Evolutionary conservation across 495 filamentous ascomycete genomes (phyloP).

Genomic region (Stereocaulon alpinum): DNA sequence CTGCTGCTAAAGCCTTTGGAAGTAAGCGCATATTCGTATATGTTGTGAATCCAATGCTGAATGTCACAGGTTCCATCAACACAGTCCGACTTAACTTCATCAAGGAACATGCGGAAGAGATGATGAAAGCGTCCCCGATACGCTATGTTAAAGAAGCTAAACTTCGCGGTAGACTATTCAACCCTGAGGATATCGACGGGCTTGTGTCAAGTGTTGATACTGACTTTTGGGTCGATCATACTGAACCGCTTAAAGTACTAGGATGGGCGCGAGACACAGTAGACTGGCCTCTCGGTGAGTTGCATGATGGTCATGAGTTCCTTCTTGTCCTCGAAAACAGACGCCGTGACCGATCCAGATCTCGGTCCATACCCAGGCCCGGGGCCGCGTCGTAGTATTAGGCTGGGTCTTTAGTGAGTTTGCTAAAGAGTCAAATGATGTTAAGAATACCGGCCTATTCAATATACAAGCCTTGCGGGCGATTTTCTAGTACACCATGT

Average conservation of each 20-base stretch:
- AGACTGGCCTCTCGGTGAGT: slow-evolving; percentile 31
- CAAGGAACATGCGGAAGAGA: slow-evolving; percentile 17
- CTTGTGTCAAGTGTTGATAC: slow-evolving; percentile 28
- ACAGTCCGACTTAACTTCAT: slow-evolving; percentile 22
- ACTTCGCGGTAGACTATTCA: slow-evolving; percentile 25
- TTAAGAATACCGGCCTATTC: too few species aligned
- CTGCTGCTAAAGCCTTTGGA: slow-evolving; percentile 24
- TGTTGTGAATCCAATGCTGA: slow-evolving; percentile 11
- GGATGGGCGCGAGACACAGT: slow-evolving; percentile 21
- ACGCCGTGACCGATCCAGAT: slow-evolving; percentile 18
- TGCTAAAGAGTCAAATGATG: too few species aligned
- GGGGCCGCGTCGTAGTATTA: too few species aligned
- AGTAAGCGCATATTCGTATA: slow-evolving; percentile 16
- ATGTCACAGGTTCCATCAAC: slow-evolving; percentile 12
- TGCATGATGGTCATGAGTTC: slow-evolving; percentile 32
- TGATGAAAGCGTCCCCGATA: slow-evolving; percentile 29
- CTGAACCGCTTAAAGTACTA: slow-evolving; percentile 27
- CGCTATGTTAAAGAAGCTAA: slow-evolving; percentile 28
- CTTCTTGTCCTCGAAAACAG: slow-evolving; percentile 22
- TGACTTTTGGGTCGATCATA: slow-evolving; percentile 30
- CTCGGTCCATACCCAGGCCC: slow-evolving; percentile 4
- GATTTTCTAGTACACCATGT: too few species aligned
- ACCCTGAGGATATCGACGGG: slow-evolving; percentile 19
- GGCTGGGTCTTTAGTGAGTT: too few species aligned
- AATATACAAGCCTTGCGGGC: too few species aligned